phyloP scores from a whole-genome alignment of 1,284 basidiomycete species.

The Mrakiaceae sp. region DNA sequence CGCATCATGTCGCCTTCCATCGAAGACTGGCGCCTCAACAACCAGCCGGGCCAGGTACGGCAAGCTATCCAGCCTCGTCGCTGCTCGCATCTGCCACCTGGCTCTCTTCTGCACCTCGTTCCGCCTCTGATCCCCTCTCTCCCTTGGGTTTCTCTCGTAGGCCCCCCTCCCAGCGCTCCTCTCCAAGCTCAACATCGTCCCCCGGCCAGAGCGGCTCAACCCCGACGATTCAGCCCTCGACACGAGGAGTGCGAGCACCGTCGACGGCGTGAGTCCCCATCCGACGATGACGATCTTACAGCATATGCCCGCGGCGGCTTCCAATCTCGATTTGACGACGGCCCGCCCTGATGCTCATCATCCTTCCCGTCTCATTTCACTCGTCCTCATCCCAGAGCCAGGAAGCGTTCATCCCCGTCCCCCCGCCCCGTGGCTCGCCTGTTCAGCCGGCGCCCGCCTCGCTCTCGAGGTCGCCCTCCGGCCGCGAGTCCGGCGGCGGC shows the following conservation, averaged over 20 bases:
- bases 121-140: no score
- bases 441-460: not conserved
- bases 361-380: not conserved
- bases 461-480: not conserved
- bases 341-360: not conserved
- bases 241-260: constrained; percentile 5
- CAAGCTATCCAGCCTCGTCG: no score
- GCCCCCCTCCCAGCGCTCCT: constrained; percentile 9
- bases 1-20: no score
- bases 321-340: not conserved
- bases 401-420: not conserved
- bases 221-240: constrained; percentile 15
- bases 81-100: no score
- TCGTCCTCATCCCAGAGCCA: not conserved
- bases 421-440: not conserved
- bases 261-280: not conserved
- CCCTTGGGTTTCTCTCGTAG: no score
- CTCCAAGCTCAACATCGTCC: constrained; percentile 16
- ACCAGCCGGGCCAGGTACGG: no score
- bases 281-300: not conserved
- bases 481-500: not conserved
- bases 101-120: no score
- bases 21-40: no score
- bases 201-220: not conserved
- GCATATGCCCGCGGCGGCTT: not conserved